Base-by-base conservation (phyloP, 805 yeast genomes). In the Candida easanensis region DNA sequence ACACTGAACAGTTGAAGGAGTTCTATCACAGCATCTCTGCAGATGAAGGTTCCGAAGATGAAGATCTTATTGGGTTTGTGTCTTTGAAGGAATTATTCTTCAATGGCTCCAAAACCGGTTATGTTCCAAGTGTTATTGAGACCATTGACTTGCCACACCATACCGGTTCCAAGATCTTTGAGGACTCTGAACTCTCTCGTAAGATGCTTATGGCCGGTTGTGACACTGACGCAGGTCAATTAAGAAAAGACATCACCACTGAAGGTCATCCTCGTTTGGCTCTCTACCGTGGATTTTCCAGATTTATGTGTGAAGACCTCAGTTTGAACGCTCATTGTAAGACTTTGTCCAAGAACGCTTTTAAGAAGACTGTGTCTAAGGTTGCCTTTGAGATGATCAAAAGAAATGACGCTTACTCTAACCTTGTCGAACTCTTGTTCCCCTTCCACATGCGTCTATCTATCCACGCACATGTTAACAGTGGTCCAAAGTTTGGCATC, bases 321-420 rank as follows among this genome's bases (percentile, higher is more conserved):
- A 57, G 61, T n/a, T 55, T 62, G 23, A 70, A 77, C 41, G 63
- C 71, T 4, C 60, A 57, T 34, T 70, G 73, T 38, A 48, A 62
- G 22, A 50, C 51, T 9, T 41, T 65, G 36, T 75, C 82, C 0
- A 71, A 67, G 42, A 58, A 64, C 66, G 48, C 48, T 38, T 74
- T 70, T 58, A 79, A 77, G 52, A 77, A 75, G 57, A 58, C 66
- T 19, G 72, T 75, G n/a, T 66, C 81, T 1, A 69, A 68, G 45
- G 74, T 79, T 35, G 81, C 84, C 1, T 79, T 77, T 57, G 82
- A 79, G 54, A 79, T 79, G 84, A 79, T 79, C 46, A 77, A 72
- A 54, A 63, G 84, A 49, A 79, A 79, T 53, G 84, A 79, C 53
- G 84, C 84, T 1, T 79, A 79, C 55, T 79, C 84, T 5, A 79